Conservation (phyloP, 768 basidiomycete species). For the Macrocybe gigantea region DNA sequence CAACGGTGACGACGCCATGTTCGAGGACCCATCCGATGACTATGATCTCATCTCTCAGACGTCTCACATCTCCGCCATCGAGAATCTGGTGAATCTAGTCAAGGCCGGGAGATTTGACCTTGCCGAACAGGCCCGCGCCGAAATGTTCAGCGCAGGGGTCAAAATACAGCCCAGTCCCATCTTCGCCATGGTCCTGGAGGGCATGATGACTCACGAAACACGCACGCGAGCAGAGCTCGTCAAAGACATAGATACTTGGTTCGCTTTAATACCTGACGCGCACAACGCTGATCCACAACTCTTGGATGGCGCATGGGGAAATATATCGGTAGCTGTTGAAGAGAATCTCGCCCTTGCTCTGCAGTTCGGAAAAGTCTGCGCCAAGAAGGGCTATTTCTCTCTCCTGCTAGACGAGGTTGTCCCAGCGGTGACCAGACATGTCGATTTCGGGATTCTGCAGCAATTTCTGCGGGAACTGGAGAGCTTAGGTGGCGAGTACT, state of each 20-base stretch:
- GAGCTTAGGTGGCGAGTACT: no score
- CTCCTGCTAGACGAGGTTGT: slow-evolving; percentile 17
- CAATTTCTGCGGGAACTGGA: slow-evolving; percentile 6
- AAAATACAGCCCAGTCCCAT: slow-evolving; percentile 26
- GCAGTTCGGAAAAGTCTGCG: slow-evolving; percentile 36
- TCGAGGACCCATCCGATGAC: neutral
- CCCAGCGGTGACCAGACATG: slow-evolving; percentile 15
- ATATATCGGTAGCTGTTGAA: slow-evolving; percentile 24
- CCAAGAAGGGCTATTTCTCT: slow-evolving; percentile 37
- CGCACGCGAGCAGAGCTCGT: slow-evolving; percentile 8
- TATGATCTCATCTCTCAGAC: neutral
- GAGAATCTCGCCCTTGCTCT: slow-evolving; percentile 29
- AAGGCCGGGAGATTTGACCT: slow-evolving; percentile 19
- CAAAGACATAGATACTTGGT: slow-evolving; percentile 31
- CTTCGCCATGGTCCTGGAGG: slow-evolving; percentile 32
- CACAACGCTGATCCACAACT: slow-evolving; percentile 5
- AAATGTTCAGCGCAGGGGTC: slow-evolving; percentile 30
- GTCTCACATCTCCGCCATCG: neutral
- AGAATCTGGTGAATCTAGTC: slow-evolving; percentile 19
- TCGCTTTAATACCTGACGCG: slow-evolving; percentile 33
- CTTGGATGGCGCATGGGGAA: slow-evolving; percentile 8
- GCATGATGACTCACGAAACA: slow-evolving; percentile 18
- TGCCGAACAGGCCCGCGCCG: slow-evolving; percentile 28
- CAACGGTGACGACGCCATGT: neutral
- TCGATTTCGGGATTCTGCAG: slow-evolving; percentile 4